Evolutionary conservation across 169 alveolate genomes (phyloP).

Genomic region (Theileria orientalis): DNA sequence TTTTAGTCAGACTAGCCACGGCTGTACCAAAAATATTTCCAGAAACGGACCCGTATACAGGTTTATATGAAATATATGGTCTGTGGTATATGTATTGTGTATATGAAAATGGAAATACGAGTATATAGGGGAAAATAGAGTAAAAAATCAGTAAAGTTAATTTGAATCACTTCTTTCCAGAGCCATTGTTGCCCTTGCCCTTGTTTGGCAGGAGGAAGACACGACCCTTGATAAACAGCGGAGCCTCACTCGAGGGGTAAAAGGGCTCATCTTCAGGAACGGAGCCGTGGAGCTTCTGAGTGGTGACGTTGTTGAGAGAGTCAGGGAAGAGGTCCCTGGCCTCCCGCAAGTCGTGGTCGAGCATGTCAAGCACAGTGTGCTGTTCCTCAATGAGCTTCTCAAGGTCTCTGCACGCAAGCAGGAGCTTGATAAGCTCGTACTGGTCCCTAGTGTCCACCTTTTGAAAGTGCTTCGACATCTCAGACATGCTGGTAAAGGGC

Average conservation of each 20-base stretch:
- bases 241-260: constrained; percentile 63
- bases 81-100: too few species aligned
- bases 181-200: too few species aligned
- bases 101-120: too few species aligned
- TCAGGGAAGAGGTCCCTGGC: constrained; percentile 77
- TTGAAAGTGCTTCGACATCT: constrained; percentile 35
- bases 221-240: constrained; percentile 59
- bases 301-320: constrained; percentile 52
- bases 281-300: constrained; percentile 28
- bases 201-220: constrained; percentile 45
- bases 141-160: too few species aligned
- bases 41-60: too few species aligned
- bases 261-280: constrained; percentile 42
- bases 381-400: constrained; percentile 82
- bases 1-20: too few species aligned
- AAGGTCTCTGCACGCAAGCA: constrained; percentile 77
- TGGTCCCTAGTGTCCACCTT: constrained; percentile 58
- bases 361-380: constrained; percentile 77
- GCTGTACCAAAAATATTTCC: too few species aligned
- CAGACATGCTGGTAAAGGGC: constrained; percentile 64
- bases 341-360: constrained; percentile 77
- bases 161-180: too few species aligned
- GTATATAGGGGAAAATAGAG: too few species aligned
- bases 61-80: too few species aligned
- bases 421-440: constrained; percentile 72